phyloP scores from a whole-genome alignment of 345 rosid genomes.

The Turnera subulata region DNA sequence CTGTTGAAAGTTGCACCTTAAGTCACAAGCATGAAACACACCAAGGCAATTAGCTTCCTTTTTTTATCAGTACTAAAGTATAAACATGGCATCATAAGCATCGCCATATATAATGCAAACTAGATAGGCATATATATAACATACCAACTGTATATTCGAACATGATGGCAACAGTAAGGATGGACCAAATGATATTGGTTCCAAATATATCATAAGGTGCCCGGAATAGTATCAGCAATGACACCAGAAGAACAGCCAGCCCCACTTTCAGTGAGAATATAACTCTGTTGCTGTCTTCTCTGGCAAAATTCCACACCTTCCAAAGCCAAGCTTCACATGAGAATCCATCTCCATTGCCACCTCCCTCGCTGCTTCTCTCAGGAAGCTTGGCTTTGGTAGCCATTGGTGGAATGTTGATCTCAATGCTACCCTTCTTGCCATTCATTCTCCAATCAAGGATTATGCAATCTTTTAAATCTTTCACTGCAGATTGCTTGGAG shows the following conservation, averaged over 20 bases:
- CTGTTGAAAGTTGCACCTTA: slow-evolving; percentile 62
- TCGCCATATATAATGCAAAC: too few relatives aligned
- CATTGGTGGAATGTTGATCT: slow-evolving; percentile 33
- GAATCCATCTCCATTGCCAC: slow-evolving; percentile 7
- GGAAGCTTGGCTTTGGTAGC: slow-evolving; percentile 23
- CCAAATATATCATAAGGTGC: slow-evolving; percentile 64
- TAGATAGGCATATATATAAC: slow-evolving; percentile 2
- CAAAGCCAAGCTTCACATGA: slow-evolving; percentile 34
- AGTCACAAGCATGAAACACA: not conserved
- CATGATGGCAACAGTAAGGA: slow-evolving; percentile 70
- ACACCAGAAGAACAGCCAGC: slow-evolving; percentile 56
- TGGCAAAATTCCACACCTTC: slow-evolving; percentile 51
- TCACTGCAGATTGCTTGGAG: slow-evolving; percentile 5
- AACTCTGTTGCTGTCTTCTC: slow-evolving; percentile 48
- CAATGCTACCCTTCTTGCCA: slow-evolving; percentile 47
- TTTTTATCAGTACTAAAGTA: not conserved
- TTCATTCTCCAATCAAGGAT: slow-evolving; percentile 47
- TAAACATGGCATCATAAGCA: not conserved
- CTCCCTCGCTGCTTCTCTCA: slow-evolving; percentile 14
- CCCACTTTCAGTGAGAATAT: slow-evolving; percentile 61
- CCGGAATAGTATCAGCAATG: slow-evolving; percentile 50
- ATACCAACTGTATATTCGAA: slow-evolving; percentile 67
- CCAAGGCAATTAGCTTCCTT: not conserved
- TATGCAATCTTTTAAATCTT: slow-evolving; percentile 14
- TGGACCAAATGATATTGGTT: slow-evolving; percentile 59